Conservation (phyloP, 208 protist species). For the Crithidia sp. region DNA sequence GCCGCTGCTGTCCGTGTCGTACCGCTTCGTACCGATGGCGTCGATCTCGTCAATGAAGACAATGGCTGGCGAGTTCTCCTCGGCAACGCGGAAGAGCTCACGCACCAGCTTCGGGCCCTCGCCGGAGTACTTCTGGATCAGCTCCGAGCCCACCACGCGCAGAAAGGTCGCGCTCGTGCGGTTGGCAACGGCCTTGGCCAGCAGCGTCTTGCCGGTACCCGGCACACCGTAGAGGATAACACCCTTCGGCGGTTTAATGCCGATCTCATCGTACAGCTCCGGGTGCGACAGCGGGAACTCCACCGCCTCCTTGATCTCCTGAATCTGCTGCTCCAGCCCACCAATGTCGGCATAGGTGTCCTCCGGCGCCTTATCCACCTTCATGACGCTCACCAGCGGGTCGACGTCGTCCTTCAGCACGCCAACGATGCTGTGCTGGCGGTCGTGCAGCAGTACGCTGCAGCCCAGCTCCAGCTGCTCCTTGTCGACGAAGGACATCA, state of each 20-base stretch:
- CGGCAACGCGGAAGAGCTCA: constrained; percentile 99
- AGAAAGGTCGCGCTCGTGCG: constrained; percentile 99
- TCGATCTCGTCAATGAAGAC: constrained; percentile 99
- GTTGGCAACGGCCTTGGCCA: constrained; percentile 99
- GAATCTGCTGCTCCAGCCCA: constrained; percentile 99
- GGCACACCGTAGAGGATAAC: constrained; percentile 99
- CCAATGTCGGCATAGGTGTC: constrained; percentile 99
- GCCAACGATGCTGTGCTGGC: constrained; percentile 97
- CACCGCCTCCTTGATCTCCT: constrained; percentile 99
- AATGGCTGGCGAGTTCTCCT: constrained; percentile 99
- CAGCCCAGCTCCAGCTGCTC: constrained; percentile 98
- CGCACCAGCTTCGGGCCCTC: constrained; percentile 99
- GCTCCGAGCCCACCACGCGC: constrained; percentile 99
- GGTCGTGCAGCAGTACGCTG: constrained; percentile 98
- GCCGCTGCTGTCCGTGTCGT: constrained; percentile 98
- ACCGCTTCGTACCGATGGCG: constrained; percentile 99
- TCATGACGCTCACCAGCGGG: constrained; percentile 99
- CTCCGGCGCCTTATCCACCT: constrained; percentile 99
- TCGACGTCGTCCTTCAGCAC: constrained; percentile 98
- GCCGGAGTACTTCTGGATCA: constrained; percentile 99
- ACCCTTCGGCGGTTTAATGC: constrained; percentile 99
- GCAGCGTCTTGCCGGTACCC: constrained; percentile 98
- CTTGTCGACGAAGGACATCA: constrained; percentile 99
- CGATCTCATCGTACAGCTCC: constrained; percentile 99
- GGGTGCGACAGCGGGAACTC: constrained; percentile 99